Conservation (phyloP, 1,139 yeast genomes). For the Taphrina communis region DNA sequence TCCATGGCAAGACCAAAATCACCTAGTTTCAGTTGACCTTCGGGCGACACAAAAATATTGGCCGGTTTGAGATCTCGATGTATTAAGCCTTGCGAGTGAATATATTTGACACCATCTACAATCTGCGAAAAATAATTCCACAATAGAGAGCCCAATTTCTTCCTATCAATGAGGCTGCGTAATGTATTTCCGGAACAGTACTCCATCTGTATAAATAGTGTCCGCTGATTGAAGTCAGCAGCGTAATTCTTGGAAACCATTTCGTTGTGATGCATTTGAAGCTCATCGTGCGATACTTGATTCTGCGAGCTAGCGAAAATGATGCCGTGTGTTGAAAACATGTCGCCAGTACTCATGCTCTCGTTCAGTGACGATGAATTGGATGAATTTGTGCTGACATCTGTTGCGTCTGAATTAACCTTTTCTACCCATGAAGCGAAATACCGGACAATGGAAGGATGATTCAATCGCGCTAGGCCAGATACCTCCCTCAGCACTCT, state of each 20-base stretch:
- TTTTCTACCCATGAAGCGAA: conserved; percentile 98
- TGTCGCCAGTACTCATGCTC: conserved; percentile 46
- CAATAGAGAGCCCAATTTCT: conserved; percentile 76
- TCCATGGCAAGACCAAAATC: conserved; percentile 89
- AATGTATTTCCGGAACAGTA: conserved; percentile 94
- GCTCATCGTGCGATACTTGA: neutral
- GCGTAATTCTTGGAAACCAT: neutral
- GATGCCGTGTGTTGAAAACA: conserved; percentile 48
- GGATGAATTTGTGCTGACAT: conserved; percentile 40
- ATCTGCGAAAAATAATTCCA: conserved; percentile 90
- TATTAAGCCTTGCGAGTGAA: conserved; percentile 90
- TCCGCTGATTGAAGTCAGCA: conserved; percentile 52
- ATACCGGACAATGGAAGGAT: conserved; percentile 92
- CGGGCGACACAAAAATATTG: conserved; percentile 91
- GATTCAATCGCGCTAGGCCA: conserved; percentile 87
- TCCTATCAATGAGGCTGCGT: conserved; percentile 79
- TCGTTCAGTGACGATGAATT: conserved; percentile 36
- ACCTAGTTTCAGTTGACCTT: conserved; percentile 88
- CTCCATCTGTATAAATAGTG: conserved; percentile 90
- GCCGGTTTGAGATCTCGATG: conserved; percentile 95
- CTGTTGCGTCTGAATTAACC: conserved; percentile 47
- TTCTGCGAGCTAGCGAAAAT: conserved; percentile 14
- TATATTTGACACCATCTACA: conserved; percentile 86
- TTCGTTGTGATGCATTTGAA: neutral
- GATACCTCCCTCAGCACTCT: conserved; percentile 85